A percentile compares a stretch with the other conserved stretches of the same genome.
phyloP scores from a whole-genome alignment of 129 eudicot genomes.

The Sambucus nigra region DNA sequence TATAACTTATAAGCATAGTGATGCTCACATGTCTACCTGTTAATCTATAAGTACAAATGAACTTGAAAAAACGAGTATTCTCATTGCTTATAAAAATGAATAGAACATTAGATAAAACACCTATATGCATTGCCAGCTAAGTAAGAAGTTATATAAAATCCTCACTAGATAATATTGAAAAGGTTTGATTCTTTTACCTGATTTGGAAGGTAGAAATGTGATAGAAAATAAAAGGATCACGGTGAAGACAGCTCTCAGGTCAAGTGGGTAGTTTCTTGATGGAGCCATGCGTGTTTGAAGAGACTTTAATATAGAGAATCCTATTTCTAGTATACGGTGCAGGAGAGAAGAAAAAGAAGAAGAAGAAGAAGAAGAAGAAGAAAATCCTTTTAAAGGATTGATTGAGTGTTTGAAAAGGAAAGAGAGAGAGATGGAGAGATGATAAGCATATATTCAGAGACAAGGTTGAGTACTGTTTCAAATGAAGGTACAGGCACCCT shows the following conservation, averaged over 20 bases:
- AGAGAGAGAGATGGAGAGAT: too few relatives aligned
- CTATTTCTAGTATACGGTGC: background rate
- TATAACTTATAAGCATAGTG: too few relatives aligned
- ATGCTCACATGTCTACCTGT: too few relatives aligned
- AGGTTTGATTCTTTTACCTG: conserved; percentile 8
- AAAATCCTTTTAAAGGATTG: background rate
- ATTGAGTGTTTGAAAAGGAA: too few relatives aligned
- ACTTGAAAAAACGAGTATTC: too few relatives aligned
- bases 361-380: background rate
- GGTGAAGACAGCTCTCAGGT: background rate
- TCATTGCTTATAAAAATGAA: too few relatives aligned
- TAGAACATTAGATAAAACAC: too few relatives aligned
- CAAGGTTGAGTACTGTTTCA: conserved; percentile 9
- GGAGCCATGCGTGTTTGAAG: background rate
- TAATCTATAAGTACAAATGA: too few relatives aligned
- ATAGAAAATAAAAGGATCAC: conserved; percentile 11
- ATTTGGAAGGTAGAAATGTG: conserved; percentile 12
- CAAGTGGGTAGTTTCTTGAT: conserved; percentile 11
- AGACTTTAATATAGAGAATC: background rate
- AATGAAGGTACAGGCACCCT: conserved; percentile 8
- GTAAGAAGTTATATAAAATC: too few relatives aligned
- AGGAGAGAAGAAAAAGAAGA: background rate
- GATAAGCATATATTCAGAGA: background rate
- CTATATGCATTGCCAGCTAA: too few relatives aligned
- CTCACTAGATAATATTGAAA: too few relatives aligned